Evolutionary conservation across 768 basidiomycete species (phyloP).

Genomic region (Melanogaster broomeanus): DNA sequence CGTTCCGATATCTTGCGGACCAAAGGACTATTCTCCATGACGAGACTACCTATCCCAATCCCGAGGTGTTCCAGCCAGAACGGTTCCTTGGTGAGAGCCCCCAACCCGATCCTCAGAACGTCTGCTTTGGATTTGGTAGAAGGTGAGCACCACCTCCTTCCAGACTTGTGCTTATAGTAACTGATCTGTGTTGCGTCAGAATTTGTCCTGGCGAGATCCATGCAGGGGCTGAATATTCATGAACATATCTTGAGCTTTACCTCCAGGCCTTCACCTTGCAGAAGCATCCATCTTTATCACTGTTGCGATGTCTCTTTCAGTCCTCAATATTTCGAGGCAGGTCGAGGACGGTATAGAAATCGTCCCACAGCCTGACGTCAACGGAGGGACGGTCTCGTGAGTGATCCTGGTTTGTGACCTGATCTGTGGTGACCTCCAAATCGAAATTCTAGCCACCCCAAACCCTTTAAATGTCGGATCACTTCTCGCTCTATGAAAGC

Average conservation of each 20-base stretch:
- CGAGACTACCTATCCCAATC: slow-evolving; percentile 38
- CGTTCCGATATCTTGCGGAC: neutral
- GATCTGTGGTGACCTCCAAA: neutral
- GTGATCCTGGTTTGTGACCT: slow-evolving; percentile 1
- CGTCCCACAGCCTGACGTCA: slow-evolving; percentile 43
- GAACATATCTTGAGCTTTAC: neutral
- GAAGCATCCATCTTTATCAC: slow-evolving; percentile 29
- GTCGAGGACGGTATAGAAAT: slow-evolving; percentile 43
- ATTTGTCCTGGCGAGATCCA: slow-evolving; percentile 16
- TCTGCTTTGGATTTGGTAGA: slow-evolving; percentile 31
- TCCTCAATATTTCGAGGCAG: slow-evolving; percentile 44
- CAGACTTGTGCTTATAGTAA: neutral
- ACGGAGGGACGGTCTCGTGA: slow-evolving; percentile 47
- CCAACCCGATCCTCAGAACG: slow-evolving; percentile 16
- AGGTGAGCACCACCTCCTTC: slow-evolving; percentile 15
- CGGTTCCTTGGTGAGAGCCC: slow-evolving; percentile 28
- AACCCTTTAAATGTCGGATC: slow-evolving; percentile 57
- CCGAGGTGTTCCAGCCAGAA: slow-evolving; percentile 35
- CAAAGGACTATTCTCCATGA: slow-evolving; percentile 57
- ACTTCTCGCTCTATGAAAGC: slow-evolving; percentile 51
- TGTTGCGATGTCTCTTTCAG: slow-evolving; percentile 43
- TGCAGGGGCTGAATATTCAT: neutral
- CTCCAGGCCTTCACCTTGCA: slow-evolving; percentile 30
- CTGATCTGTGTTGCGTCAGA: neutral
- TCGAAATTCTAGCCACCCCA: slow-evolving; percentile 40